These are phyloP conservation scores for Polytolypa hystricis DNA, from an alignment of 2,329 filamentous ascomycete species.

Conservation along the genomic window DNA sequence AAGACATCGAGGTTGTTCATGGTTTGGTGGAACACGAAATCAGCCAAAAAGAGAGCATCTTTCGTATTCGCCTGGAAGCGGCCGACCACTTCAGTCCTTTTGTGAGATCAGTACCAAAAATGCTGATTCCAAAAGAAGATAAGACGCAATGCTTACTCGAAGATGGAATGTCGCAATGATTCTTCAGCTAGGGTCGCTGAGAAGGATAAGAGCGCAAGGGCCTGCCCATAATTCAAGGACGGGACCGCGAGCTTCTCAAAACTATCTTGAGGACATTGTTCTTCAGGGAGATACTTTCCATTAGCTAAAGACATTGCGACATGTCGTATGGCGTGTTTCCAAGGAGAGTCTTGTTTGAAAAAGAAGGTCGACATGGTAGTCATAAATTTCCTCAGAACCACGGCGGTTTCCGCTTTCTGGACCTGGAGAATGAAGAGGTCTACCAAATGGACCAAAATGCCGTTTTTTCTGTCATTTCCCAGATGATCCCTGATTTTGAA, in stretches of 20 bases:
- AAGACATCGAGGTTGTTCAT: background rate
- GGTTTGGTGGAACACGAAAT: slow-evolving; percentile 26
- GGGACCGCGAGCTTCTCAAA: slow-evolving; percentile 25
- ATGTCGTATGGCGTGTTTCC: slow-evolving; percentile 27
- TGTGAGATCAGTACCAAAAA: no score
- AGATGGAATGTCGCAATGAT: slow-evolving; percentile 13
- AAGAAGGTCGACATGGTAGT: slow-evolving; percentile 35
- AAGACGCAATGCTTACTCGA: slow-evolving; percentile 9
- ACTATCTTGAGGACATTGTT: slow-evolving; percentile 20
- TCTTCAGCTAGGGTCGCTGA: slow-evolving; percentile 32
- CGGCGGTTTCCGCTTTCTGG: slow-evolving; percentile 24
- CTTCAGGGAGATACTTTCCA: slow-evolving; percentile 26
- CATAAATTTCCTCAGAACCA: slow-evolving; percentile 38
- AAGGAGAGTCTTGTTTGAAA: slow-evolving; percentile 27
- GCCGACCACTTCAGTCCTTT: slow-evolving; percentile 10
- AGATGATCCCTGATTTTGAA: slow-evolving; percentile 25
- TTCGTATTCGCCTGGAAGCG: slow-evolving; percentile 22
- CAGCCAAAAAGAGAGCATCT: slow-evolving; percentile 27
- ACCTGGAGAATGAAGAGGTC: slow-evolving; percentile 33
- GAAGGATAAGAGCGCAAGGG: slow-evolving; percentile 28
- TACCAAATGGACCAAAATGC: slow-evolving; percentile 32
- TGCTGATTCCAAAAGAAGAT: no score
- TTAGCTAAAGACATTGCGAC: slow-evolving; percentile 29
- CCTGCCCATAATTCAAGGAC: slow-evolving; percentile 24
- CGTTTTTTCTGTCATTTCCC: slow-evolving; percentile 20